These are phyloP conservation scores for Phytophthora foliorum DNA, from an alignment of 352 stramenopile genomes.

Conservation along the genomic window DNA sequence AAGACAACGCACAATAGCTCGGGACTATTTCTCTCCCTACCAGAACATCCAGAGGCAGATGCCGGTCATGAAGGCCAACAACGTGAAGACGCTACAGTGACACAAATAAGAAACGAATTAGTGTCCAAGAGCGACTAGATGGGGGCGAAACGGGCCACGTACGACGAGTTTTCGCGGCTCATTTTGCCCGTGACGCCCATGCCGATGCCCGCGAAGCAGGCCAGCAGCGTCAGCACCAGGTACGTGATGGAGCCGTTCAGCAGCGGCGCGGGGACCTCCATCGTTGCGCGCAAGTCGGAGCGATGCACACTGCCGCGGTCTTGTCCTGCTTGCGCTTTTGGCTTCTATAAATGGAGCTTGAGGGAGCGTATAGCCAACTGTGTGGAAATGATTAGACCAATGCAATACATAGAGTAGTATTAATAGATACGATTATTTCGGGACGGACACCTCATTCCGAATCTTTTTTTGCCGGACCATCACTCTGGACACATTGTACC, in stretches of 20 bases:
- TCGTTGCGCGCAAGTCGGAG: conserved; percentile 45
- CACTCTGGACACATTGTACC: too few species aligned
- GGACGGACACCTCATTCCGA: conserved; percentile 9
- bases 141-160: conserved; percentile 46
- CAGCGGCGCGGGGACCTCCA: conserved; percentile 83
- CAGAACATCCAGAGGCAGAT: conserved; percentile 92
- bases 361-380: conserved; percentile 22
- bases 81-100: conserved; percentile 75
- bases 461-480: too few species aligned
- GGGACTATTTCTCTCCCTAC: conserved; percentile 32
- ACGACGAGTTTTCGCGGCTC: conserved; percentile 87
- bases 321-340: conserved; percentile 20
- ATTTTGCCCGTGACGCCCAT: conserved; percentile 88
- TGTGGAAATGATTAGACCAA: conserved; percentile 6
- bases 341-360: conserved; percentile 29
- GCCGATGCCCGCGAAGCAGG: conserved; percentile 80
- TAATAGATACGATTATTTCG: conserved; percentile 20
- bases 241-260: conserved; percentile 89
- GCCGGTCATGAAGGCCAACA: conserved; percentile 85
- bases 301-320: conserved; percentile 25
- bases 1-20: background rate
- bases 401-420: background rate
- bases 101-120: conserved; percentile 10
- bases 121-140: background rate
- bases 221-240: conserved; percentile 85